Evolutionary conservation across 495 filamentous ascomycete genomes (phyloP).

Genomic region (Chlorociboria aeruginascens): DNA sequence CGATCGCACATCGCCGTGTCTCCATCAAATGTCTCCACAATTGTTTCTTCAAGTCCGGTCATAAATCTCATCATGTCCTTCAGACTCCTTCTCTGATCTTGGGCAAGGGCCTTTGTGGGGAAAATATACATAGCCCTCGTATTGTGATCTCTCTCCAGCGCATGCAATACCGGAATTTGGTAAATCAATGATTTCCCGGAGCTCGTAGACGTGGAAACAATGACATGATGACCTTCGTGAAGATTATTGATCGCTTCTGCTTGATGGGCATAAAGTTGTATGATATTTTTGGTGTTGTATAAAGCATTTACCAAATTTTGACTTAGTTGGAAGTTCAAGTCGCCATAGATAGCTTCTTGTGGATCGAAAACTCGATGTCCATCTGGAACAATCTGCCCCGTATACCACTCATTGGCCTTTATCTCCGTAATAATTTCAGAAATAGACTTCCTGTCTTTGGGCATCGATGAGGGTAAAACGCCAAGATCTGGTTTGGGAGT

Average conservation of each 20-base stretch:
- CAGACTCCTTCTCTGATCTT: constrained; percentile 86
- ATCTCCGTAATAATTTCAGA: constrained; percentile 79
- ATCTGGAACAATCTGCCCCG: constrained; percentile 84
- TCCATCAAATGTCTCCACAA: constrained; percentile 92
- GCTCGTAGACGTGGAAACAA: constrained; percentile 88
- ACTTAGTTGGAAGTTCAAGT: constrained; percentile 75
- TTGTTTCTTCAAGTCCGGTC: constrained; percentile 54
- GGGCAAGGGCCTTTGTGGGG: constrained; percentile 91
- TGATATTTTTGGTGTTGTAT: constrained; percentile 81
- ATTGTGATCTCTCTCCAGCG: constrained; percentile 62
- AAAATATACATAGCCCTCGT: constrained; percentile 96
- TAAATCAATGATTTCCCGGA: constrained; percentile 97
- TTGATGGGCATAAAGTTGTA: constrained; percentile 85
- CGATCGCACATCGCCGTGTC: constrained; percentile 78
- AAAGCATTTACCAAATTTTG: constrained; percentile 89
- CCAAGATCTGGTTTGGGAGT: constrained; percentile 19
- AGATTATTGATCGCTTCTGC: constrained; percentile 89
- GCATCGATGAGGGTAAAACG: constrained; percentile 55
- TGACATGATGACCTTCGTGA: constrained; percentile 72
- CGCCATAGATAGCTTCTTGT: constrained; percentile 70
- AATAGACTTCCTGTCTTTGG: constrained; percentile 69
- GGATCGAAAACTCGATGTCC: constrained; percentile 89
- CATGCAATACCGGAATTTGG: constrained; percentile 84
- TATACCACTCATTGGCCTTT: constrained; percentile 74
- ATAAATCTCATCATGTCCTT: constrained; percentile 75